phyloP scores from a whole-genome alignment of 2,329 filamentous ascomycete genomes.

The Acrocalymma vagum region DNA sequence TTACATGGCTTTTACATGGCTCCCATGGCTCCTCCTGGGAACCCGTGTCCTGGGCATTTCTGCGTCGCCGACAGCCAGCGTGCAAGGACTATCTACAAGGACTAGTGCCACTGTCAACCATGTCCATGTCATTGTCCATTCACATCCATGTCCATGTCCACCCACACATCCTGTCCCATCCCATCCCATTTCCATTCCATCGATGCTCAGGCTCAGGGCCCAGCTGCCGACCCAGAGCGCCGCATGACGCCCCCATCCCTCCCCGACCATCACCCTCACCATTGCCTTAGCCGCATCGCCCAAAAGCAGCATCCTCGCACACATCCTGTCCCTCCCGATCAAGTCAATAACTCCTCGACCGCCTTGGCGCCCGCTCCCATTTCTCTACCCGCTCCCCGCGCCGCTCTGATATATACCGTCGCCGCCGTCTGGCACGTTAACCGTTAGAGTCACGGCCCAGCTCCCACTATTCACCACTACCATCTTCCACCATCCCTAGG shows the following conservation, averaged over 20 bases:
- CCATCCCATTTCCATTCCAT: slow-evolving; percentile 44
- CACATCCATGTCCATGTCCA: too few relatives aligned
- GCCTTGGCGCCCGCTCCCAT: slow-evolving; percentile 37
- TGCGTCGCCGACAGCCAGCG: slow-evolving; percentile 35
- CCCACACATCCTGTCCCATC: too few relatives aligned
- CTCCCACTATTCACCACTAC: too few relatives aligned
- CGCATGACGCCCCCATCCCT: slow-evolving; percentile 45
- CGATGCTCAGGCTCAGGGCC: slow-evolving; percentile 38
- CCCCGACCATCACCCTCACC: slow-evolving; percentile 40
- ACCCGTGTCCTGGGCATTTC: too few relatives aligned
- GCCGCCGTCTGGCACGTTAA: slow-evolving; percentile 37
- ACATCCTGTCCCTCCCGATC: slow-evolving; percentile 40
- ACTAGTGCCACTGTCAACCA: too few relatives aligned
- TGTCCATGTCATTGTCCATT: too few relatives aligned
- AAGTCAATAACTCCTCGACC: slow-evolving; percentile 43
- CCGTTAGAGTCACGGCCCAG: too few relatives aligned
- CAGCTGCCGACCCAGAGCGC: slow-evolving; percentile 40
- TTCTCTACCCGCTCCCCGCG: slow-evolving; percentile 34
- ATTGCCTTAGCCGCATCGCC: slow-evolving; percentile 45
- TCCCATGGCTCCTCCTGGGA: too few relatives aligned
- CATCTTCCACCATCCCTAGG: too few relatives aligned
- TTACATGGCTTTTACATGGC: too few relatives aligned
- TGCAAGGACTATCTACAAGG: too few relatives aligned
- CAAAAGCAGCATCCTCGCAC: slow-evolving; percentile 46
- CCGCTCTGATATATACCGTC: slow-evolving; percentile 44